Percentiles rank a stretch among this genome's conserved stretches.
Evolutionary conservation across 225 moss, liverwort and hornwort genomes (phyloP).

Genomic region (Polytrichum commune): DNA sequence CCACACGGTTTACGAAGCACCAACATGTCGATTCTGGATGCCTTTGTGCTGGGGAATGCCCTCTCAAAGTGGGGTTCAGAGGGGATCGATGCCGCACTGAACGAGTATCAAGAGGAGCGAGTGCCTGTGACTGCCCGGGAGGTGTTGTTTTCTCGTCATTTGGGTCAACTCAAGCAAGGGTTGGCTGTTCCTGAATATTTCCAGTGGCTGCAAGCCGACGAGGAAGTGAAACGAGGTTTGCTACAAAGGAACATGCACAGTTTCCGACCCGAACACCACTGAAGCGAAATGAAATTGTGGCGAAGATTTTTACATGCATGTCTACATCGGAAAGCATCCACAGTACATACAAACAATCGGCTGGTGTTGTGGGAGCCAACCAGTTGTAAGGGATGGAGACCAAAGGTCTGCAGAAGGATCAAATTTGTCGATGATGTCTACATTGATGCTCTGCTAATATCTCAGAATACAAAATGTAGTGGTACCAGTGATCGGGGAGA

Average conservation of each 20-base stretch:
- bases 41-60: constrained; percentile 51
- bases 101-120: constrained; percentile 55
- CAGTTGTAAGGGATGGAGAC: no score
- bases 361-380: no score
- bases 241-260: constrained; percentile 48
- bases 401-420: no score
- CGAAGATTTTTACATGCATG: no score
- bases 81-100: constrained; percentile 31
- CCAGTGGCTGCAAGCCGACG: constrained; percentile 45
- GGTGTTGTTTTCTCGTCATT: constrained; percentile 60
- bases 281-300: neutral
- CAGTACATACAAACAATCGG: no score
- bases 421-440: no score
- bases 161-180: constrained; percentile 68
- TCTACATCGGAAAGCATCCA: no score
- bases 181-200: constrained; percentile 29
- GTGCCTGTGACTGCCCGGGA: constrained; percentile 48
- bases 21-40: constrained; percentile 83
- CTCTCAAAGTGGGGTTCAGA: constrained; percentile 31
- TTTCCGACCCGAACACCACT: constrained; percentile 7
- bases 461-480: no score
- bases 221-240: constrained; percentile 23
- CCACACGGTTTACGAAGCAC: constrained; percentile 76
- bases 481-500: no score
- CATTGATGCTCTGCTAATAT: no score